phyloP scores from a whole-genome alignment of 805 yeast species.

The Nakazawaea peltata region DNA sequence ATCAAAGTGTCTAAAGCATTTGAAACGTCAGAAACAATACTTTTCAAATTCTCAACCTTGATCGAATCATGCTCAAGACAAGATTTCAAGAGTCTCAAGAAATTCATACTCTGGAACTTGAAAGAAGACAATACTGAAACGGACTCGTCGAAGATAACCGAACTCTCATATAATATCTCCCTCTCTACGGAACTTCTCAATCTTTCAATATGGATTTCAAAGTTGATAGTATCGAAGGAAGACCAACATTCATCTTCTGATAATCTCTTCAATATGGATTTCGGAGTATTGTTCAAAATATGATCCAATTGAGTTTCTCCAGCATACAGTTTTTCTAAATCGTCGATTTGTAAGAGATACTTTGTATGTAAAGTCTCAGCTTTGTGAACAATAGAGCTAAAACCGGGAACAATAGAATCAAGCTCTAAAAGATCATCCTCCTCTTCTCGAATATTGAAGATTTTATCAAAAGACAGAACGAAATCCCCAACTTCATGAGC shows the following conservation, averaged over 20 bases:
- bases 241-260: slow-evolving; percentile 52
- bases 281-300: slow-evolving; percentile 36
- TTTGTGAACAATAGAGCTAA: slow-evolving; percentile 16
- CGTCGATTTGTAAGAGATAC: slow-evolving; percentile 35
- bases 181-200: slow-evolving; percentile 42
- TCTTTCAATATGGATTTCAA: slow-evolving; percentile 30
- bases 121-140: slow-evolving; percentile 16
- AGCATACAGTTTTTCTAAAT: slow-evolving; percentile 42
- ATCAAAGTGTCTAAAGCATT: too few relatives aligned
- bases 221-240: slow-evolving; percentile 31
- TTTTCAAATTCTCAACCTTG: slow-evolving; percentile 1
- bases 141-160: slow-evolving; percentile 45
- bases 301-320: slow-evolving; percentile 44
- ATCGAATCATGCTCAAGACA: slow-evolving; percentile 11
- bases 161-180: slow-evolving; percentile 48
- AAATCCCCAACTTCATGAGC: slow-evolving; percentile 21
- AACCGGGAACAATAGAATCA: slow-evolving; percentile 14
- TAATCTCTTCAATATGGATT: slow-evolving; percentile 36
- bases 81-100: slow-evolving; percentile 14
- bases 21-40: slow-evolving; percentile 5
- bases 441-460: slow-evolving; percentile 18
- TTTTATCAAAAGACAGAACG: slow-evolving; percentile 23
- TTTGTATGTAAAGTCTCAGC: slow-evolving; percentile 27
- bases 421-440: slow-evolving; percentile 10
- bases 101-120: slow-evolving; percentile 12